These are phyloP conservation scores for Aristolochia contorta DNA, from an alignment of 164 flowering plant species.

Conservation along the genomic window DNA sequence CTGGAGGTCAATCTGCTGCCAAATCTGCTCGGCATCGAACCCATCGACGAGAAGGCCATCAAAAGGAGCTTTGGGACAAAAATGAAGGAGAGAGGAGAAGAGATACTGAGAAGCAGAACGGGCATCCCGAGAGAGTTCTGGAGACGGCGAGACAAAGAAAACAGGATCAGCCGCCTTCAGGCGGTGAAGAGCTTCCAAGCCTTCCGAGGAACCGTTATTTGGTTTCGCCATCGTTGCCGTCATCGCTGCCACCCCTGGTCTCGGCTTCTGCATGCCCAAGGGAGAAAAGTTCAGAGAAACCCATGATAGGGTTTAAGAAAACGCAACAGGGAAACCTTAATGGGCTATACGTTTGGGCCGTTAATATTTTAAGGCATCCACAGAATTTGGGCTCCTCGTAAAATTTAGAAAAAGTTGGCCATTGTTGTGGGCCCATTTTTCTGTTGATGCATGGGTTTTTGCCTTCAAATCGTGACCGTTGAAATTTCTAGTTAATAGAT, in stretches of 20 bases:
- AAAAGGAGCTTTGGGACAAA: conserved; percentile 59
- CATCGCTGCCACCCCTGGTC: too few relatives aligned
- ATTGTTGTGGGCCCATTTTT: too few relatives aligned
- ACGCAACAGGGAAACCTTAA: too few relatives aligned
- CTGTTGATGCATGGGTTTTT: not conserved
- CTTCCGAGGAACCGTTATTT: not conserved
- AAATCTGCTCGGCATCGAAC: conserved; percentile 88
- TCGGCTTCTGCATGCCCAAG: too few relatives aligned
- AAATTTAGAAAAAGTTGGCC: too few relatives aligned
- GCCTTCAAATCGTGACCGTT: not conserved
- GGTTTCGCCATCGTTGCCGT: too few relatives aligned
- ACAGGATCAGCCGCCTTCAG: conserved; percentile 50
- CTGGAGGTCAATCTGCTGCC: conserved; percentile 87
- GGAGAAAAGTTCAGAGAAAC: too few relatives aligned
- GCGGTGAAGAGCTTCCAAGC: conserved; percentile 25
- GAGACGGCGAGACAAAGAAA: conserved; percentile 39
- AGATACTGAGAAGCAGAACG: conserved; percentile 44
- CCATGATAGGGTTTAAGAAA: too few relatives aligned
- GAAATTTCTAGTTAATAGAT: not conserved
- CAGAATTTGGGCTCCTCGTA: too few relatives aligned
- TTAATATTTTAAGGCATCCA: too few relatives aligned
- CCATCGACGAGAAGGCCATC: conserved; percentile 48
- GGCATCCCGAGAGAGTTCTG: conserved; percentile 34
- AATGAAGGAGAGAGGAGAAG: conserved; percentile 51
- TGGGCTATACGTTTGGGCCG: too few relatives aligned